phyloP scores from a whole-genome alignment of 2,329 filamentous ascomycete genomes.

The Dothideomycetes sp. region DNA sequence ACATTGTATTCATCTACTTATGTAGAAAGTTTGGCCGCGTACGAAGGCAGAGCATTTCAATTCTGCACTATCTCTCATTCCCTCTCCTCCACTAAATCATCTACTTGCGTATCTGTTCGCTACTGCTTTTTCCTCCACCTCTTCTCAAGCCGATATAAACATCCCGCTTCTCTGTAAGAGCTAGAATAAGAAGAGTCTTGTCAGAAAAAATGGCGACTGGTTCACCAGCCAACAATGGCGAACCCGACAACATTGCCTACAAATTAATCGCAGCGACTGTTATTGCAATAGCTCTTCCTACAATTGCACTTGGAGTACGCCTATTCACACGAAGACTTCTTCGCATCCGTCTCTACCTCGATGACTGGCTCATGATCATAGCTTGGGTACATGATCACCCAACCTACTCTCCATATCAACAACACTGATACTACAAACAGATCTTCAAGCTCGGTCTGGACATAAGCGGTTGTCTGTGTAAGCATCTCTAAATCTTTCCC shows the following conservation, averaged over 20 bases:
- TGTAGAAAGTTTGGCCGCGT: no score
- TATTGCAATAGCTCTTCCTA: slow-evolving; percentile 13
- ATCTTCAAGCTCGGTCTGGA: slow-evolving; percentile 16
- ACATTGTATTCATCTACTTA: no score
- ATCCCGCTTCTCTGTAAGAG: no score
- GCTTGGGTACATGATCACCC: background rate
- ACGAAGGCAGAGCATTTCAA: no score
- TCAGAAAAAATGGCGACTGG: no score
- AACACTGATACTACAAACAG: background rate
- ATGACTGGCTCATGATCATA: slow-evolving; percentile 16
- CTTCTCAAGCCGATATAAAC: no score
- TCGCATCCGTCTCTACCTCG: slow-evolving; percentile 13
- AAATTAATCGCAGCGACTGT: slow-evolving; percentile 14
- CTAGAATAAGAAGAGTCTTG: no score
- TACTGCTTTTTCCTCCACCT: no score
- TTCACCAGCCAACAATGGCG: background rate
- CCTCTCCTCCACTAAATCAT: no score
- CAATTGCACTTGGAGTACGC: slow-evolving; percentile 11
- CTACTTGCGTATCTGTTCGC: no score
- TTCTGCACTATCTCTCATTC: no score
- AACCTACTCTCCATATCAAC: background rate
- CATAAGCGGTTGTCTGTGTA: slow-evolving; percentile 14
- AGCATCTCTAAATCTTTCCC: no score
- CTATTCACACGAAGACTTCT: slow-evolving; percentile 13
- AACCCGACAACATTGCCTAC: slow-evolving; percentile 3